A percentile compares a stretch with the other conserved stretches of the same genome.
phyloP scores from a whole-genome alignment of 2,329 filamentous ascomycete genomes.

The Fusarium paranaense region DNA sequence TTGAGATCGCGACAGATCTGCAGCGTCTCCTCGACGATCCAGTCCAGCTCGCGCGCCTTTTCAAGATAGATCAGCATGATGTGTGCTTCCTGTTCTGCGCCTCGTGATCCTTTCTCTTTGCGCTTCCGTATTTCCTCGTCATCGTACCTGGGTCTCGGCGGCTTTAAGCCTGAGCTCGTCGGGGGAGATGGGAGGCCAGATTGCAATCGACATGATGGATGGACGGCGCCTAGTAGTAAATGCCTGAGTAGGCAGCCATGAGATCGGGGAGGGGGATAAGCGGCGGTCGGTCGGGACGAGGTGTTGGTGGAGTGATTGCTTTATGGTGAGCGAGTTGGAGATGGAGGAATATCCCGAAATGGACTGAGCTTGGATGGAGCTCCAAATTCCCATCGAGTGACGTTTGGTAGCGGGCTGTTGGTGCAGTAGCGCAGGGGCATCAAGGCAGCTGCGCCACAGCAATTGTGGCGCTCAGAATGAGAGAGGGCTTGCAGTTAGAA shows the following conservation, averaged over 20 bases:
- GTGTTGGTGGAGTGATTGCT: conserved; percentile 9
- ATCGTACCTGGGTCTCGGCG: conserved; percentile 63
- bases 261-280: conserved; percentile 24
- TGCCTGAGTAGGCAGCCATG: conserved; percentile 41
- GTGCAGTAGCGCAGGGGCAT: conserved; percentile 3
- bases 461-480: conserved; percentile 14
- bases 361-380: conserved; percentile 11
- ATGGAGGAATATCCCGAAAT: conserved; percentile 29
- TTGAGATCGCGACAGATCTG: conserved; percentile 63
- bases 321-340: conserved; percentile 34
- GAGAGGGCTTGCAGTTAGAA: neutral
- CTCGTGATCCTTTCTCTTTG: neutral
- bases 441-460: conserved; percentile 28
- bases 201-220: conserved; percentile 65
- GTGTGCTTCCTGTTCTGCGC: neutral
- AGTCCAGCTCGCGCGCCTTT: conserved; percentile 65
- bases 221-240: conserved; percentile 16
- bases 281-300: neutral
- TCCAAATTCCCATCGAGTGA: conserved; percentile 25
- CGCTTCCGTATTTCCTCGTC: neutral
- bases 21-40: conserved; percentile 65
- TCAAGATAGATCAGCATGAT: conserved; percentile 45
- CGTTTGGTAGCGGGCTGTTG: conserved; percentile 28
- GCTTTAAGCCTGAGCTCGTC: conserved; percentile 62
- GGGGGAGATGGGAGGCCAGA: conserved; percentile 67